Evolutionary conservation across 768 basidiomycete species (phyloP).

Genomic region (Lactarius quietus): DNA sequence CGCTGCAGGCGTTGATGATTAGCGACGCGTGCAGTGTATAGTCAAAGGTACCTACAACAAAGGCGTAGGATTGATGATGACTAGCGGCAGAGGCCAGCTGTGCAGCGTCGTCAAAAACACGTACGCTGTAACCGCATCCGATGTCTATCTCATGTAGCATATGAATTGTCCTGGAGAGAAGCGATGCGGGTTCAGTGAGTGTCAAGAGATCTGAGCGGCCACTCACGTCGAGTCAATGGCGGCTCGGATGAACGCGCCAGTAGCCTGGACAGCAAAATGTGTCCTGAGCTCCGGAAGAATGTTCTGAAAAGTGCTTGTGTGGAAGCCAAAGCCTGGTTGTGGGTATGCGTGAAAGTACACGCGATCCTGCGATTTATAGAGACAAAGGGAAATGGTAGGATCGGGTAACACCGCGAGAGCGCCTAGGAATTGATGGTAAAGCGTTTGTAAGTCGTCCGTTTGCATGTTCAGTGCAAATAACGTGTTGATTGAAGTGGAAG

Average conservation of each 20-base stretch:
- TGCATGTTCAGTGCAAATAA: background rate
- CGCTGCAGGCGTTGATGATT: constrained; percentile 8
- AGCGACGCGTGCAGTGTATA: background rate
- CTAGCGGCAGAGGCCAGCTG: background rate
- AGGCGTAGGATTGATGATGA: background rate
- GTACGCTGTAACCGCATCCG: background rate
- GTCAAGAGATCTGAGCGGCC: too few species aligned
- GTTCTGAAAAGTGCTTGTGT: fast-evolving
- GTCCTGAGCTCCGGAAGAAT: background rate
- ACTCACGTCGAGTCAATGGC: constrained; percentile 12
- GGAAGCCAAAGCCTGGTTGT: background rate
- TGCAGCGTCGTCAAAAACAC: background rate
- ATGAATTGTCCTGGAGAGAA: background rate
- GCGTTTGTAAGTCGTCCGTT: fast-evolving
- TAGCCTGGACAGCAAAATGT: background rate
- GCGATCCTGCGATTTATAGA: background rate
- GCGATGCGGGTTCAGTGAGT: background rate
- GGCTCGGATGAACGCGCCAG: background rate
- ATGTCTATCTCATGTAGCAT: background rate
- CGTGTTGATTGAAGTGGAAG: background rate
- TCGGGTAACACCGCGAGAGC: background rate
- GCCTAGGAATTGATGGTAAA: background rate
- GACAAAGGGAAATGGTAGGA: background rate
- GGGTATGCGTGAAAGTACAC: background rate
- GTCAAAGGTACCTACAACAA: constrained; percentile 10